Evolutionary conservation across 768 basidiomycete species (phyloP), one percentile per base, ranked within the genome.

Genomic region (Botryobasidium botryosum): DNA sequence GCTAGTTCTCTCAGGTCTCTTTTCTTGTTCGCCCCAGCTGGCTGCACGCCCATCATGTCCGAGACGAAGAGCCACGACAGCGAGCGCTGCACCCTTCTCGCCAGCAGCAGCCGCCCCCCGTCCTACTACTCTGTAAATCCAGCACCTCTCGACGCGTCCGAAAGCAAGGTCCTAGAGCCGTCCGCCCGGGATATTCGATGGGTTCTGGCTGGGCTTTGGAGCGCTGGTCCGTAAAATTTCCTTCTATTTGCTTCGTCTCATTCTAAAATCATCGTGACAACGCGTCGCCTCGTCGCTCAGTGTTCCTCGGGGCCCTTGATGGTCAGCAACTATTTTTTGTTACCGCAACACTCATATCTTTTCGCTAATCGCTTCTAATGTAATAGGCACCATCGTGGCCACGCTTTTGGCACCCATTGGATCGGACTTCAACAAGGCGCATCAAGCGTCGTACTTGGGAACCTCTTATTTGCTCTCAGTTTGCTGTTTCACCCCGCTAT

Each of bases 401-500:
- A 90, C 86, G 2, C 69, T 90, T 40, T 64, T 85, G 47, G 73
- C 79, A 33, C 80, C 84, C 46, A 87, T 90, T 51, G 86, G 85
- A 43, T 85, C 80, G 56, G 71, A 81, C 56, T 90, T 86, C 62
- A 68, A 75, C 77, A 28, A 74, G 79, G 55, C 74, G 13, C 49
- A 57, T 42, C 59, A 81, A 51, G 71, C 84, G 12, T 82, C 82
- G 1, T 90, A 91, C 61, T 77, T 94, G 47, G 90, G 84, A 26
- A 87, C 86, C 10, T 72, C 84, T 10, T 90, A 90, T 64, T 64
- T 91, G 51, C 67, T 90, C 36, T 85, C 82, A 43, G 74, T 88
- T 32, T 88, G 86, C 56, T 88, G 83, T 62, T 88, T 90, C 60
- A 87, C 87, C 18, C 88, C 86, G 47, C 62, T 87, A 51, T 86